Conservation (phyloP, 2,329 filamentous ascomycete species). For the Grosmannia clavigera region DNA sequence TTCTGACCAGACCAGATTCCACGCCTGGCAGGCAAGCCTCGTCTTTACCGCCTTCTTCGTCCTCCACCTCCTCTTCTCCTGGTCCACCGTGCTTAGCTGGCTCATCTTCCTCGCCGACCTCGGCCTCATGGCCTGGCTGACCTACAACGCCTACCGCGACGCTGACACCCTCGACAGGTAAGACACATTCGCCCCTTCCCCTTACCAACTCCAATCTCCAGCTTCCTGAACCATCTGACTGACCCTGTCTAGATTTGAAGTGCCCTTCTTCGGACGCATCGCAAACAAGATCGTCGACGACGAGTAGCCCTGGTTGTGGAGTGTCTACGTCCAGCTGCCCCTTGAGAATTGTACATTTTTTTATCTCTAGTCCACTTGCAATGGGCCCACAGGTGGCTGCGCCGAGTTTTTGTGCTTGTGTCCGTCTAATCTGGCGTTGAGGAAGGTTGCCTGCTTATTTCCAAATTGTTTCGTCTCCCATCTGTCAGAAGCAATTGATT, state of each 20-base stretch:
- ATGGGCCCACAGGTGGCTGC: background rate
- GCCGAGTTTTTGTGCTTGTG: background rate
- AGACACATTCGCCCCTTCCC: background rate
- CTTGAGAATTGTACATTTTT: background rate
- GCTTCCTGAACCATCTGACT: constrained; percentile 4
- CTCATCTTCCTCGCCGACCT: constrained; percentile 67
- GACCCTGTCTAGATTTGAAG: constrained; percentile 52
- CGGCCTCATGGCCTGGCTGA: constrained; percentile 61
- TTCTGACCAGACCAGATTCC: constrained; percentile 49
- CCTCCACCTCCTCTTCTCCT: constrained; percentile 74
- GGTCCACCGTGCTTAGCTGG: constrained; percentile 77
- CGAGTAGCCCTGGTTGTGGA: constrained; percentile 35
- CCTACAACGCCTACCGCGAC: constrained; percentile 71
- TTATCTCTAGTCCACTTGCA: background rate
- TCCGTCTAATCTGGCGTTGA: background rate
- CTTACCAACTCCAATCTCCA: background rate
- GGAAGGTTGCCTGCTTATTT: background rate
- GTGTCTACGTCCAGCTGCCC: background rate
- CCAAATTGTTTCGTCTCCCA: too few relatives aligned
- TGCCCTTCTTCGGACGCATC: constrained; percentile 74
- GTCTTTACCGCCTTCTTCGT: constrained; percentile 65
- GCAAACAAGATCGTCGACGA: constrained; percentile 87
- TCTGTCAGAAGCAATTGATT: background rate
- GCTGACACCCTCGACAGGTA: constrained; percentile 55
- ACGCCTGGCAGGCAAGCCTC: constrained; percentile 88